Evolutionary conservation across 352 stramenopile species (phyloP), one percentile per base, ranked within the genome.

Genomic region (Pythium phragmitis): DNA sequence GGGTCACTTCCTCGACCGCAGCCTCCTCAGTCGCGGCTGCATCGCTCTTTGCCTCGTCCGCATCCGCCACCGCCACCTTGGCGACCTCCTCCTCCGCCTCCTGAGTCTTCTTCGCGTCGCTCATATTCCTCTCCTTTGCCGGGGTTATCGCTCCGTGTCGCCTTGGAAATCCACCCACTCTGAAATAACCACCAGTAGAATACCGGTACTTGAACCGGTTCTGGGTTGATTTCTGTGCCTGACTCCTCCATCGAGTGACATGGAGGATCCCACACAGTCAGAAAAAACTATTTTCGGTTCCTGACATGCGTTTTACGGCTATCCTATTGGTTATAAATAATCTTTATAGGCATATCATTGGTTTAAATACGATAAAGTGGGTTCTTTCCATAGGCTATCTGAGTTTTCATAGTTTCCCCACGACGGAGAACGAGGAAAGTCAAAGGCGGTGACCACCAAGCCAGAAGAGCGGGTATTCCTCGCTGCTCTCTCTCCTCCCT

Each of bases 1-100:
- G 80, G 48, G 83, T 86, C 34, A 94, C 82, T 57, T 94, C 82
- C 56, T 90, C 83, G 34, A 91, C 75, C 17, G 36, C 52, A 0
- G 36, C 34, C n/a, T 59, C 57, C 1, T 17, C 57, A 46, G 39
- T 46, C 28, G 17, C 48, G 7, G 17, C 43, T 19, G 45, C 34
- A 28, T 45, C 57, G 13, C 9, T 26, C 53, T 60, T 53, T 11
- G 54, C 23, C 62, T 52, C 36, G 6, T 69, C 63, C 47, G 37
- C 23, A 37, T 51, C 43, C 46, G 50, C 28, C 4, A 36, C 47
- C 34, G 48, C 36, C 17, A 34, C 57, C 36, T 28, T 43, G n/a
- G 36, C 57, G 16, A 45, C 55, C 9, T 55, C 51, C 43, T 57
- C 51, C 37, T 50, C 51, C 43, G 52, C 51, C 37, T 46, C 49